Percentiles rank a stretch among this genome's conserved stretches.
Conservation (phyloP, 73 alveolate species). For the Paramecium sexaurelia region DNA sequence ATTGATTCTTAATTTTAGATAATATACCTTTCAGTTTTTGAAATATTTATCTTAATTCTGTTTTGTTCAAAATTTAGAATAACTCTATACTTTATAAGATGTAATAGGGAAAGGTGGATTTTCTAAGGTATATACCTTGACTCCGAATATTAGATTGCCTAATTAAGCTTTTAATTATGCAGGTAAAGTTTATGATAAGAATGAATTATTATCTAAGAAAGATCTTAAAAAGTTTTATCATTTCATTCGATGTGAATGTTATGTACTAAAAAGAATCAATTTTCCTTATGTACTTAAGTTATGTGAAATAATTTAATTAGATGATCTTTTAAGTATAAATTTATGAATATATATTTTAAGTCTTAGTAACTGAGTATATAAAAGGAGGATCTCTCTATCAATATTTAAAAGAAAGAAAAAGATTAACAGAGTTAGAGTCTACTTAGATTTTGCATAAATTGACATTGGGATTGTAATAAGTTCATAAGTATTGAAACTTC, state of each 20-base stretch:
- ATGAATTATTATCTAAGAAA: not conserved
- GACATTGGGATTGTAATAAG: not conserved
- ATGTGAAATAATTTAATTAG: not conserved
- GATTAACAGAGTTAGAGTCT: not conserved
- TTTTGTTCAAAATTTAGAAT: constrained; percentile 12
- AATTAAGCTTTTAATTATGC: not conserved
- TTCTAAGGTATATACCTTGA: constrained; percentile 27
- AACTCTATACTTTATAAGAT: not conserved
- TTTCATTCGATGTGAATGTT: not conserved
- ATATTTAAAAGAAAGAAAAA: constrained; percentile 14
- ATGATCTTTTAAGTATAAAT: not conserved
- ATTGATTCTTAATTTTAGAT: not conserved
- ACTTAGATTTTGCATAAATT: not conserved
- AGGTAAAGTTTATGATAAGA: constrained; percentile 11
- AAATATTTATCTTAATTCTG: not conserved
- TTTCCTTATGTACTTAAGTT: not conserved
- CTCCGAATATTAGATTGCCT: not conserved
- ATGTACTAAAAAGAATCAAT: not conserved
- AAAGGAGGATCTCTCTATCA: constrained; percentile 44
- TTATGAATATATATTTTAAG: not conserved
- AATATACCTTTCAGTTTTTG: not conserved
- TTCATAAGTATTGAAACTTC: not conserved
- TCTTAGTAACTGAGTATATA: constrained; percentile 25
- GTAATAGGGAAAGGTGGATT: constrained; percentile 48
- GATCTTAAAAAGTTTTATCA: not conserved